phyloP scores from a whole-genome alignment of 2,329 filamentous ascomycete species.

The Aspergillus costaricaensis region DNA sequence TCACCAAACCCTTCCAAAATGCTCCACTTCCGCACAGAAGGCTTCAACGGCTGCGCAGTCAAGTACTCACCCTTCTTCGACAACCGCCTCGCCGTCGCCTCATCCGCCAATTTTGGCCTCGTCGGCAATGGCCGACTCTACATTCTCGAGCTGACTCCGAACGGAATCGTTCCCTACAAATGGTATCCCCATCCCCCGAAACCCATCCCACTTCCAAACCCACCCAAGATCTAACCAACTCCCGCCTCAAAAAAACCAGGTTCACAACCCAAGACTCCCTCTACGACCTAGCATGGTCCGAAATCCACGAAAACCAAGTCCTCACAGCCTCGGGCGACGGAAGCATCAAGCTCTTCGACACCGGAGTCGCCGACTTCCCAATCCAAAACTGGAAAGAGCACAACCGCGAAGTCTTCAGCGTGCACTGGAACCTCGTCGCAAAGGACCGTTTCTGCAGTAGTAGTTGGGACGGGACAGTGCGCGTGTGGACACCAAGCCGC shows the following conservation, averaged over 20 bases:
- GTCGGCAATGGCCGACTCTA: slow-evolving; percentile 93
- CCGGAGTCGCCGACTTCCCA: slow-evolving; percentile 77
- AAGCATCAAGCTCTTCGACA: slow-evolving; percentile 90
- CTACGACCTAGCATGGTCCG: slow-evolving; percentile 93
- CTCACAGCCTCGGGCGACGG: slow-evolving; percentile 89
- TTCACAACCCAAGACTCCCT: slow-evolving; percentile 97
- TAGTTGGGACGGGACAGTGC: slow-evolving; percentile 95
- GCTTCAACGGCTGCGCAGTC: slow-evolving; percentile 93
- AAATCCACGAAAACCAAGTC: slow-evolving; percentile 93
- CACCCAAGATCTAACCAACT: neutral
- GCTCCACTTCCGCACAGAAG: slow-evolving; percentile 91
- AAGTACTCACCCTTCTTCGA: slow-evolving; percentile 99
- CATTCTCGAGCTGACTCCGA: slow-evolving; percentile 76
- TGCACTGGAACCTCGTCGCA: slow-evolving; percentile 86
- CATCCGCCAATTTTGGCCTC: slow-evolving; percentile 93
- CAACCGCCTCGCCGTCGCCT: slow-evolving; percentile 84
- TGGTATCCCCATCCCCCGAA: slow-evolving; percentile 54
- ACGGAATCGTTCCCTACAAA: slow-evolving; percentile 83
- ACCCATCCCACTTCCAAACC: too few relatives aligned
- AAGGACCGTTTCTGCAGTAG: slow-evolving; percentile 90
- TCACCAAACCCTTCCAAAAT: slow-evolving; percentile 52
- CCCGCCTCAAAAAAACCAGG: slow-evolving; percentile 46
- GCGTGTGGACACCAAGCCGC: slow-evolving; percentile 87
- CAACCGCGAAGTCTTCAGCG: slow-evolving; percentile 86
- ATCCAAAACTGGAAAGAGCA: slow-evolving; percentile 93